phyloP scores from a whole-genome alignment of 2,329 filamentous ascomycete species.

The Aspergillus jensenii region DNA sequence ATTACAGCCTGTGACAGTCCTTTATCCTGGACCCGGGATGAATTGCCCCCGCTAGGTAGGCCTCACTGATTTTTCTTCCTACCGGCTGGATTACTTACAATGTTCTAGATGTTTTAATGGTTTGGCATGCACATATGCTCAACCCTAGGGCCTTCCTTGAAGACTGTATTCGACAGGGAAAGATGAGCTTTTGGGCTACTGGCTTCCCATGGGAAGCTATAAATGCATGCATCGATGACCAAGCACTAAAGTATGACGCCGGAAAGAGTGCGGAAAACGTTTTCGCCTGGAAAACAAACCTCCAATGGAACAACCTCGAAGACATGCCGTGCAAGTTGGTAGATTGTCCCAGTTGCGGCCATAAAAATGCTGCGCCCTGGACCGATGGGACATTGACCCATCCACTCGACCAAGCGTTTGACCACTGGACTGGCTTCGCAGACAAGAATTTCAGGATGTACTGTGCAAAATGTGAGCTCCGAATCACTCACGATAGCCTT shows the following conservation, averaged over 20 bases:
- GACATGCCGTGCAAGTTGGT: slow-evolving; percentile 52
- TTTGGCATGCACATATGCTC: slow-evolving; percentile 77
- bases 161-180: slow-evolving; percentile 64
- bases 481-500: slow-evolving; percentile 59
- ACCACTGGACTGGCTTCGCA: slow-evolving; percentile 31
- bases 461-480: slow-evolving; percentile 54
- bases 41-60: slow-evolving; percentile 62
- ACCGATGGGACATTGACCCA: slow-evolving; percentile 44
- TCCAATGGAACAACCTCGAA: slow-evolving; percentile 60
- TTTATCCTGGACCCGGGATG: slow-evolving; percentile 40
- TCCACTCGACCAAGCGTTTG: slow-evolving; percentile 25
- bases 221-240: slow-evolving; percentile 57
- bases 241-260: slow-evolving; percentile 57
- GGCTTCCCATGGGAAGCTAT: slow-evolving; percentile 67
- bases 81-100: background rate
- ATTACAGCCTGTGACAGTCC: slow-evolving; percentile 21
- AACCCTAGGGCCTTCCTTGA: slow-evolving; percentile 74
- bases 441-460: slow-evolving; percentile 48
- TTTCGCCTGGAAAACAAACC: slow-evolving; percentile 53
- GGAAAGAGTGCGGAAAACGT: slow-evolving; percentile 42
- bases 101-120: slow-evolving; percentile 67
- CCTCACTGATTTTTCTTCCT: background rate
- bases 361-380: slow-evolving; percentile 55
- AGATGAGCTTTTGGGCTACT: slow-evolving; percentile 58
- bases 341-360: slow-evolving; percentile 57